These are phyloP conservation scores for Carex pumila DNA, from an alignment of 176 grass and related monocot species.

Conservation along the genomic window DNA sequence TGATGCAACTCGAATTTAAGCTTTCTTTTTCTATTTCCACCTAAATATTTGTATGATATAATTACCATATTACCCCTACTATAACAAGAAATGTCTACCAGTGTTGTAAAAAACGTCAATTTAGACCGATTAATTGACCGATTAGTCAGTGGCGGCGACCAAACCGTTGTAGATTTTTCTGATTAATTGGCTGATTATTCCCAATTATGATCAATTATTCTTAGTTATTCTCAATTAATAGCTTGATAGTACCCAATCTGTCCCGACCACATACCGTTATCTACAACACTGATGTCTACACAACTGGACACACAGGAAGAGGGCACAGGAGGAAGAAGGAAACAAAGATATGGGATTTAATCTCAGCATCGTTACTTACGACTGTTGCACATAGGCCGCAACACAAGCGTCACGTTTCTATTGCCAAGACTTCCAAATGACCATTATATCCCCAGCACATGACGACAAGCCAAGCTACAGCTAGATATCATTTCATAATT, in stretches of 20 bases:
- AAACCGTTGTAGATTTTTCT: too few relatives aligned
- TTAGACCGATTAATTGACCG: too few relatives aligned
- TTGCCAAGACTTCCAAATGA: not conserved
- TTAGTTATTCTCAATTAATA: too few relatives aligned
- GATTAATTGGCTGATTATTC: too few relatives aligned
- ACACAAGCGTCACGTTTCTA: conserved; percentile 20
- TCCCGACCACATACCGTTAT: too few relatives aligned
- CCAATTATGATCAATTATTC: too few relatives aligned
- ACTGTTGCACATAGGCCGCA: conserved; percentile 13
- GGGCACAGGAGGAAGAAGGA: not conserved
- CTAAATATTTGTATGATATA: not conserved
- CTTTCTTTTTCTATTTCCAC: not conserved
- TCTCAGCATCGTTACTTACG: not conserved
- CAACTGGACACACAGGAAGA: not conserved
- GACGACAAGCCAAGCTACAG: conserved; percentile 59
- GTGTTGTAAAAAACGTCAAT: too few relatives aligned
- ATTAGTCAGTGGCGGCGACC: too few relatives aligned
- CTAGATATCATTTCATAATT: conserved; percentile 29
- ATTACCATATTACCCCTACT: not conserved
- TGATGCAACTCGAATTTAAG: not conserved
- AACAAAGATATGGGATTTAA: conserved; percentile 21
- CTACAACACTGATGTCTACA: not conserved
- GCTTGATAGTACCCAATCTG: too few relatives aligned
- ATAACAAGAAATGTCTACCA: too few relatives aligned
- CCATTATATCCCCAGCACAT: conserved; percentile 14